These are phyloP conservation scores for Pythium myriotylum DNA, from an alignment of 352 stramenopile genomes.

Conservation along the genomic window DNA sequence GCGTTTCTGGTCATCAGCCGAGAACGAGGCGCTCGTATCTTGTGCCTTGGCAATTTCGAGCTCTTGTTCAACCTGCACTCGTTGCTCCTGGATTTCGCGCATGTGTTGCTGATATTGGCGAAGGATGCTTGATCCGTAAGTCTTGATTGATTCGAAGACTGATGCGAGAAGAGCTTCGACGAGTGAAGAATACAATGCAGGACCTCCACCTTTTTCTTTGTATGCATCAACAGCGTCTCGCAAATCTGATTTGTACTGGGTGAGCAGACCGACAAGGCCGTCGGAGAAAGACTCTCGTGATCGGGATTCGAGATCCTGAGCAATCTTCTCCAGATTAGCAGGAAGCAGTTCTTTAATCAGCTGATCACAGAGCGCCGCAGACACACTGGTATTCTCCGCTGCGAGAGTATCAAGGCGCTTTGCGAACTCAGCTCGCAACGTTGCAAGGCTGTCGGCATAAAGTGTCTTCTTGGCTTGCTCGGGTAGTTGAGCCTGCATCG, in stretches of 20 bases:
- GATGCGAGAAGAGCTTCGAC: constrained; percentile 38
- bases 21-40: constrained; percentile 32
- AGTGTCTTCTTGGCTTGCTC: constrained; percentile 34
- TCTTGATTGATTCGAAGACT: constrained; percentile 47
- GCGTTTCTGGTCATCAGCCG: constrained; percentile 49
- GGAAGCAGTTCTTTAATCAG: constrained; percentile 38
- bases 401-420: constrained; percentile 10
- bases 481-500: constrained; percentile 8
- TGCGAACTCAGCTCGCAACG: constrained; percentile 28
- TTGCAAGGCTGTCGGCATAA: constrained; percentile 32
- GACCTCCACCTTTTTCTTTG: constrained; percentile 30
- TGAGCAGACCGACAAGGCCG: constrained; percentile 46
- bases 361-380: constrained; percentile 9
- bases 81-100: constrained; percentile 29
- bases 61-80: constrained; percentile 31
- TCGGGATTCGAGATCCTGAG: constrained; percentile 35
- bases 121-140: constrained; percentile 51
- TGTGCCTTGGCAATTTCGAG: constrained; percentile 30
- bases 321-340: constrained; percentile 41
- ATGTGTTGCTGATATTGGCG: constrained; percentile 54
- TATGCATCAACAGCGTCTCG: constrained; percentile 44
- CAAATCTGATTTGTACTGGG: constrained; percentile 66
- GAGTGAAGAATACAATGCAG: constrained; percentile 32
- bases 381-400: constrained; percentile 24
- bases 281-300: constrained; percentile 55